Evolutionary conservation across 75 land plant species (phyloP).

Genomic region (Pinus albicaulis): DNA sequence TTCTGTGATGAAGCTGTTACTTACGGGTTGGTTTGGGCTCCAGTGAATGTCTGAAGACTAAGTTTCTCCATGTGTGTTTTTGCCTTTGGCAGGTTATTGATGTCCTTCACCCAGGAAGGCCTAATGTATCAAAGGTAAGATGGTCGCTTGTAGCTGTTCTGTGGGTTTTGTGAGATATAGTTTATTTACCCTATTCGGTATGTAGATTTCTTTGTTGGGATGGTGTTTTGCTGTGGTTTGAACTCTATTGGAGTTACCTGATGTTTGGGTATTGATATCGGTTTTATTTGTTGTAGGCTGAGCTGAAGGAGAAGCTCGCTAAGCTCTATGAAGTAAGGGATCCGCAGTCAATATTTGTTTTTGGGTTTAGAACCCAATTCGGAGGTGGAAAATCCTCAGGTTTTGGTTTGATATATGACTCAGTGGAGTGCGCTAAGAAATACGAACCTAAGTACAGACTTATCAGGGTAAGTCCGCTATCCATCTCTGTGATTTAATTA

Average conservation of each 20-base stretch:
- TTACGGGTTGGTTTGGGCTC: too few relatives aligned
- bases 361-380: slow-evolving; percentile 59
- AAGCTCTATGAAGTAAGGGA: slow-evolving; percentile 53
- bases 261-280: too few relatives aligned
- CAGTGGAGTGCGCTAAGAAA: slow-evolving; percentile 39
- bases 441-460: slow-evolving; percentile 58
- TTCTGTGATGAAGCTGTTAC: too few relatives aligned
- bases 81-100: slow-evolving; percentile 47
- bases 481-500: too few relatives aligned
- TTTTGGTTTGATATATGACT: slow-evolving; percentile 45
- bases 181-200: too few relatives aligned
- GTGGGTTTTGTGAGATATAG: too few relatives aligned
- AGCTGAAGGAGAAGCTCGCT: slow-evolving; percentile 46
- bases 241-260: too few relatives aligned
- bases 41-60: too few relatives aligned
- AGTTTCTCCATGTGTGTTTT: too few relatives aligned
- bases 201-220: not conserved
- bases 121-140: slow-evolving; percentile 80
- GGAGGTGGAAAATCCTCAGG: slow-evolving; percentile 69
- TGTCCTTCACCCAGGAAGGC: slow-evolving; percentile 75
- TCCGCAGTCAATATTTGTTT: slow-evolving; percentile 53
- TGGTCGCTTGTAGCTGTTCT: too few relatives aligned
- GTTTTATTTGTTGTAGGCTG: slow-evolving; percentile 20
- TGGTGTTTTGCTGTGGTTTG: too few relatives aligned
- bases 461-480: slow-evolving; percentile 36